These are phyloP conservation scores for Byssochlamys sp. DNA, from an alignment of 2,329 filamentous ascomycete genomes.

Conservation along the genomic window DNA sequence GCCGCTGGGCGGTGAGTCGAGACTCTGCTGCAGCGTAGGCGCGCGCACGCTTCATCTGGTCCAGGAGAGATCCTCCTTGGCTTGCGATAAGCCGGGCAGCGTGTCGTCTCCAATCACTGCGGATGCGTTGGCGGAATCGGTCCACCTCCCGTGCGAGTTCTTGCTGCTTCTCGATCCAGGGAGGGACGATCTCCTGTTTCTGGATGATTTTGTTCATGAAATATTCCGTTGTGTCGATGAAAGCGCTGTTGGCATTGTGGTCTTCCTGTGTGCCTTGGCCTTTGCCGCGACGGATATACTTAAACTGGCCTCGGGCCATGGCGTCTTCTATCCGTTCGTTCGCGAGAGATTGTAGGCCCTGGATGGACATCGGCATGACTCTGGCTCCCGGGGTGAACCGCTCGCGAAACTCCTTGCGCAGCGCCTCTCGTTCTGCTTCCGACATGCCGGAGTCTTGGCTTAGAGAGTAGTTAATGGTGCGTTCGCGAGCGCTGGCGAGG, in stretches of 20 bases:
- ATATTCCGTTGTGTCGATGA: conserved; percentile 92
- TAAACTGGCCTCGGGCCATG: conserved; percentile 82
- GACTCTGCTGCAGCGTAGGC: conserved; percentile 67
- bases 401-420: conserved; percentile 66
- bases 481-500: conserved; percentile 50
- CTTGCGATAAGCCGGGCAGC: conserved; percentile 69
- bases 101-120: conserved; percentile 76
- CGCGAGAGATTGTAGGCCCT: conserved; percentile 70
- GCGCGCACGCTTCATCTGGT: conserved; percentile 62
- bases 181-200: conserved; percentile 85
- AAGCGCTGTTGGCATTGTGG: conserved; percentile 71
- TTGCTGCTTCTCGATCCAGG: conserved; percentile 98
- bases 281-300: conserved; percentile 70
- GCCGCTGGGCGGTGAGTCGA: conserved; percentile 18
- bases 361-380: conserved; percentile 63
- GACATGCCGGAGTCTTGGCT: conserved; percentile 51
- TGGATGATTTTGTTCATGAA: conserved; percentile 99
- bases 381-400: conserved; percentile 66
- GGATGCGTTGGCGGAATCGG: conserved; percentile 63
- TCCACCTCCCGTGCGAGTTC: conserved; percentile 62
- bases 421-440: conserved; percentile 62
- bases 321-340: conserved; percentile 91
- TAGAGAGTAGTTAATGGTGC: conserved; percentile 46
- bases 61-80: conserved; percentile 62
- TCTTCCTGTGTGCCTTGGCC: conserved; percentile 63